Evolutionary conservation across 441 rosid species (phyloP).

Genomic region (Metrosideros polymorpha): DNA sequence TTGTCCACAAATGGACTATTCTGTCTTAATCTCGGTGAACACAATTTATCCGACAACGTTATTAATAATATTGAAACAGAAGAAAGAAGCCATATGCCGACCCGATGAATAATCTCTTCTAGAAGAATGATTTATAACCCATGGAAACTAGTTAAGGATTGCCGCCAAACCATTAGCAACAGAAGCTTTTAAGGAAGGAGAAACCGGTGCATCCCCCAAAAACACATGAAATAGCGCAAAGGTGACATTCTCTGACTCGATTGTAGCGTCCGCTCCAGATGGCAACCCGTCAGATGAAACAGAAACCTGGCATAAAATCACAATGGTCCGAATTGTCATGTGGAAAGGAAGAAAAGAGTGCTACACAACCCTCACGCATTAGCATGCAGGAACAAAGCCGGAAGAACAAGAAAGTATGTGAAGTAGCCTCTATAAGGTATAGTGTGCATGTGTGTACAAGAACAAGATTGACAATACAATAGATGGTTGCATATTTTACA

Average conservation of each 20-base stretch:
- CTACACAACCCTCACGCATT: background rate
- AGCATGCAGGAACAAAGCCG: background rate
- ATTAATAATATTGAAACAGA: background rate
- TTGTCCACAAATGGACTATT: background rate
- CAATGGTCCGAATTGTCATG: background rate
- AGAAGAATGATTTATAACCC: background rate
- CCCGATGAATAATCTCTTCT: background rate
- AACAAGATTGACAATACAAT: background rate
- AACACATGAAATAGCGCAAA: conserved; percentile 65
- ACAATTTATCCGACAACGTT: background rate
- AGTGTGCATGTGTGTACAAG: background rate
- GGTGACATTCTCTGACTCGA: conserved; percentile 50
- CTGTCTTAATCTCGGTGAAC: background rate
- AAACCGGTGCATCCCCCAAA: conserved; percentile 66
- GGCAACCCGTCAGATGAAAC: conserved; percentile 56
- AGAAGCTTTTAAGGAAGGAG: conserved; percentile 65
- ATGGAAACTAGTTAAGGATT: conserved; percentile 22
- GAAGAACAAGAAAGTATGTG: background rate
- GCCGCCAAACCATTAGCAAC: conserved; percentile 45
- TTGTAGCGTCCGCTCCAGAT: conserved; percentile 36
- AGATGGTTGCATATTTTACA: background rate
- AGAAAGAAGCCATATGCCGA: background rate
- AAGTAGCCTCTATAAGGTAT: background rate
- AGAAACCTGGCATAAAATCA: conserved; percentile 35
- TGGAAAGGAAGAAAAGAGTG: background rate